Conservation (phyloP, 2,329 filamentous ascomycete genomes). For the Aspergillus glaucus region DNA sequence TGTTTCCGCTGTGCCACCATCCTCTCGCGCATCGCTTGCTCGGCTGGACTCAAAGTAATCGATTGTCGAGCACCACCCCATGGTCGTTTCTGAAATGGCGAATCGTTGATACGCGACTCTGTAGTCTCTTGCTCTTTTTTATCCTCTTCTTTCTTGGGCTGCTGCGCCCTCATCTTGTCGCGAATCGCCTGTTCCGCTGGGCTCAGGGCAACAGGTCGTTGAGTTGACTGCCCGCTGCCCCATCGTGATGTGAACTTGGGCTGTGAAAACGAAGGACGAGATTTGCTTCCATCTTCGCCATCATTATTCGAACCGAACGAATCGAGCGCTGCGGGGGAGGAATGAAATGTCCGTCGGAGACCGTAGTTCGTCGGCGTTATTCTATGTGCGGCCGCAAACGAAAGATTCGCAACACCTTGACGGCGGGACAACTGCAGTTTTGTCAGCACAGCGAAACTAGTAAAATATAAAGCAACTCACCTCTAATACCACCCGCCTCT, state of each 20-base stretch:
- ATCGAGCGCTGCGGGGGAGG: constrained; percentile 19
- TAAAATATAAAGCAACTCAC: constrained; percentile 11
- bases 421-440: constrained; percentile 29
- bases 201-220: not conserved
- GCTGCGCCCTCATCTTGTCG: not conserved
- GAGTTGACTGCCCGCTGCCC: constrained; percentile 8
- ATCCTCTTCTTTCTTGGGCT: not conserved
- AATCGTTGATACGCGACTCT: not conserved
- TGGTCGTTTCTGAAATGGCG: constrained; percentile 11
- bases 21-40: constrained; percentile 25
- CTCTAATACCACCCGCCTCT: constrained; percentile 28
- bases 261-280: constrained; percentile 5
- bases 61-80: constrained; percentile 9
- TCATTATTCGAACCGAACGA: constrained; percentile 21
- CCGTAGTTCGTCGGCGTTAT: constrained; percentile 11
- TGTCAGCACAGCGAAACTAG: constrained; percentile 1
- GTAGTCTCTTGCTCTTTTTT: not conserved
- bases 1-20: constrained; percentile 12
- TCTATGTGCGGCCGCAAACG: constrained; percentile 26
- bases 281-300: constrained; percentile 11
- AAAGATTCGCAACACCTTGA: constrained; percentile 32
- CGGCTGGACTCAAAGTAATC: constrained; percentile 24
- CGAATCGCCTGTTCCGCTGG: not conserved
- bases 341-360: constrained; percentile 30
- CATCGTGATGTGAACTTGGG: constrained; percentile 26